Evolutionary conservation across 2,329 filamentous ascomycete species (phyloP).

Genomic region (Trichoderma sp.): DNA sequence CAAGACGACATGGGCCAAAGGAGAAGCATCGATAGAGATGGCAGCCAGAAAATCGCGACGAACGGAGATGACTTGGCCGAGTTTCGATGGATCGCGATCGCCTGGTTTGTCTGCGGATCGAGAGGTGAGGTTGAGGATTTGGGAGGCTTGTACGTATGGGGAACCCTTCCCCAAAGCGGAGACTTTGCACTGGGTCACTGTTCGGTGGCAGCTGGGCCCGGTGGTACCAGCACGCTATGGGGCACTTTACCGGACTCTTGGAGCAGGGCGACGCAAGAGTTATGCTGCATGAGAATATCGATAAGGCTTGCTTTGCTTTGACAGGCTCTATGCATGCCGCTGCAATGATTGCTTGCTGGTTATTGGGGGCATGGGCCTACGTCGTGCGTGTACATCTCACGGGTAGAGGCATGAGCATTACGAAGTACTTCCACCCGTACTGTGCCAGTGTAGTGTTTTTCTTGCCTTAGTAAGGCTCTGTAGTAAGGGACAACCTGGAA

Average conservation of each 20-base stretch:
- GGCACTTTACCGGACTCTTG: conserved; percentile 9
- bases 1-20: conserved; percentile 51
- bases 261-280: conserved; percentile 10
- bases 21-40: conserved; percentile 55
- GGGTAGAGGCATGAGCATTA: conserved; percentile 10
- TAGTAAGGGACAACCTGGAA: not conserved
- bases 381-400: conserved; percentile 3
- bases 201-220: conserved; percentile 23
- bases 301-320: conserved; percentile 9
- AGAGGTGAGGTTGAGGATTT: conserved; percentile 57
- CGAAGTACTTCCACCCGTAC: not conserved
- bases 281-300: conserved; percentile 4
- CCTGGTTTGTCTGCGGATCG: conserved; percentile 51
- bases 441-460: not conserved
- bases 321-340: conserved; percentile 1
- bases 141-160: conserved; percentile 34
- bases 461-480: not conserved
- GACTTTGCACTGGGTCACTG: conserved; percentile 33
- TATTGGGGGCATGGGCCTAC: conserved; percentile 1
- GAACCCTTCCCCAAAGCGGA: conserved; percentile 41
- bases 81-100: conserved; percentile 52
- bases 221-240: conserved; percentile 21
- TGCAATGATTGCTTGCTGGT: not conserved
- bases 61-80: conserved; percentile 43
- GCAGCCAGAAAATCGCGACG: conserved; percentile 38